A percentile compares a stretch with the other conserved stretches of the same genome.
phyloP scores from a whole-genome alignment of 257 asterid species.

The Oldenlandia corymbosa region DNA sequence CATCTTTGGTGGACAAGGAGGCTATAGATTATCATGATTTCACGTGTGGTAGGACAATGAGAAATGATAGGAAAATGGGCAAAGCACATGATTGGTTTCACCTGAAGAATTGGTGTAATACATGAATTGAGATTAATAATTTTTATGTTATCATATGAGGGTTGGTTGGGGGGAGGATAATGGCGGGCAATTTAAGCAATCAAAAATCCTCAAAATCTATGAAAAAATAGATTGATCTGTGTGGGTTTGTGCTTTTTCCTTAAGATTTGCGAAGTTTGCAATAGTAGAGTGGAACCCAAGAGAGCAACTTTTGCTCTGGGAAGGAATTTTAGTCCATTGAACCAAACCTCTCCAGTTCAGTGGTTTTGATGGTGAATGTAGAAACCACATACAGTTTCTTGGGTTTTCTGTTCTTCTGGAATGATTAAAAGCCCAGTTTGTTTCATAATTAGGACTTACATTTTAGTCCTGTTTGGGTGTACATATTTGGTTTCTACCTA shows the following conservation, averaged over 20 bases:
- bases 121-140: background rate
- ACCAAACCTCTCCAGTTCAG: background rate
- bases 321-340: background rate
- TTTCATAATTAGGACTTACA: too few species aligned
- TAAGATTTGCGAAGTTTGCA: constrained; percentile 37
- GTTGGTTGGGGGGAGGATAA: background rate
- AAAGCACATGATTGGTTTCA: constrained; percentile 17
- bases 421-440: too few species aligned
- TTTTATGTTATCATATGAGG: too few species aligned
- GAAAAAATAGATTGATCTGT: background rate
- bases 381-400: too few species aligned
- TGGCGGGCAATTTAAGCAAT: constrained; percentile 26
- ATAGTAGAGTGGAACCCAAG: constrained; percentile 27
- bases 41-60: constrained; percentile 13
- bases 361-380: background rate
- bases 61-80: background rate
- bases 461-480: too few species aligned
- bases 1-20: background rate
- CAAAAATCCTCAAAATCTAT: constrained; percentile 13
- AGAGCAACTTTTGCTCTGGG: constrained; percentile 21
- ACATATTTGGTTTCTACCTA: too few species aligned
- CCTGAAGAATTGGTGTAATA: constrained; percentile 5
- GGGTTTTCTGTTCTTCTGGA: too few species aligned
- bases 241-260: constrained; percentile 38
- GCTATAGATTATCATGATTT: too few species aligned